These are phyloP conservation scores for Tetrahymena malaccensis DNA, from an alignment of 73 alveolate species.

Conservation along the genomic window DNA sequence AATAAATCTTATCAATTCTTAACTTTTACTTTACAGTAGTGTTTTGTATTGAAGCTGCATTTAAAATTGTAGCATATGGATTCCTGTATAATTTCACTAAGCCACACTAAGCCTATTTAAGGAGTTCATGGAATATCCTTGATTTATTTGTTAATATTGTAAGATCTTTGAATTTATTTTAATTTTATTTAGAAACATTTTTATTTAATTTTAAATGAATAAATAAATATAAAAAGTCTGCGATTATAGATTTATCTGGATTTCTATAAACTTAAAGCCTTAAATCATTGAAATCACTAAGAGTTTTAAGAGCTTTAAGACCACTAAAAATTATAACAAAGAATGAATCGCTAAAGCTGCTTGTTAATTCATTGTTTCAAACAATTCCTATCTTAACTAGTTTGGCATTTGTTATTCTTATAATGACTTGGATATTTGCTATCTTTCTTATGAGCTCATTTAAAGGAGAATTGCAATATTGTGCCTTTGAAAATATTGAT, in stretches of 20 bases:
- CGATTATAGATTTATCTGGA: neutral
- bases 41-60: neutral
- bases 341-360: constrained; percentile 9
- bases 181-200: neutral
- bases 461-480: neutral
- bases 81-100: neutral
- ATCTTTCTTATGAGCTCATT: constrained; percentile 10
- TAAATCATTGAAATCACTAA: constrained; percentile 34
- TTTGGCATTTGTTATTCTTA: constrained; percentile 26
- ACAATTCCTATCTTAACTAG: constrained; percentile 37
- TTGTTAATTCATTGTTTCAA: constrained; percentile 24
- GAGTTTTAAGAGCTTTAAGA: constrained; percentile 51
- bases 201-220: neutral
- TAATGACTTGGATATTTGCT: constrained; percentile 31
- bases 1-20: neutral
- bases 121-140: neutral
- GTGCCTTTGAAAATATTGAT: neutral
- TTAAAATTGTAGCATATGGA: neutral
- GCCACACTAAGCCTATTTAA: neutral
- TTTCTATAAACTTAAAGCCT: neutral
- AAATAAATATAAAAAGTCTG: neutral
- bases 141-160: neutral
- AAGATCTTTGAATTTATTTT: neutral
- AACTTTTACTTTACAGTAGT: neutral
- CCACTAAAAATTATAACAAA: neutral